Evolutionary conservation across 2,329 filamentous ascomycete species (phyloP).

Genomic region (Beauveria scarabaeidicola): DNA sequence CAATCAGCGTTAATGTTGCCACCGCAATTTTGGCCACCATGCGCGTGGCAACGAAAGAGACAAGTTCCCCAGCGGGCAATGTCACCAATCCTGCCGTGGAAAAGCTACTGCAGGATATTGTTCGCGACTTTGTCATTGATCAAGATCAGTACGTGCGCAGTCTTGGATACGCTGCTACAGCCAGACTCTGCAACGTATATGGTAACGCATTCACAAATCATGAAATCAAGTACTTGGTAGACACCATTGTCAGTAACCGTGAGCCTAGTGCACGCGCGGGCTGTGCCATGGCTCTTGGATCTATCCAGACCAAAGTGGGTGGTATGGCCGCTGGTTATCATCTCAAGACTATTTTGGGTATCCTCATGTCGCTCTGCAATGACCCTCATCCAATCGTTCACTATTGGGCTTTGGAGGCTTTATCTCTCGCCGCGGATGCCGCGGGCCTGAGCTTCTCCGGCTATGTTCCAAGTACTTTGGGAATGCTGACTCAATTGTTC

Average conservation of each 20-base stretch:
- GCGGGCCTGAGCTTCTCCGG: conserved; percentile 86
- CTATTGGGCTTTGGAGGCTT: conserved; percentile 88
- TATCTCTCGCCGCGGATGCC: conserved; percentile 80
- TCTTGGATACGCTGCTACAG: conserved; percentile 76
- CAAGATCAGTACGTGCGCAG: conserved; percentile 79
- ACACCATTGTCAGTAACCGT: conserved; percentile 87
- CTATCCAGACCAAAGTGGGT: conserved; percentile 89
- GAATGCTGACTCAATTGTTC: conserved; percentile 90
- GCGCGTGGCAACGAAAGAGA: conserved; percentile 78
- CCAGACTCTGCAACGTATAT: conserved; percentile 72
- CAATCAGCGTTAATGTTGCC: conserved; percentile 84
- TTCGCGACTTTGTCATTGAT: conserved; percentile 66
- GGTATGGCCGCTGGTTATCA: conserved; percentile 97
- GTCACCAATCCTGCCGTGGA: conserved; percentile 69
- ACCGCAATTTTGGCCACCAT: conserved; percentile 71
- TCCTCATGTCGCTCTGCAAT: conserved; percentile 94
- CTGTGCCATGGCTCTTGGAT: conserved; percentile 86
- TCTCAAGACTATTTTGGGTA: conserved; percentile 92
- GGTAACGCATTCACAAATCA: conserved; percentile 83
- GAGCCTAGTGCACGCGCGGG: conserved; percentile 90
- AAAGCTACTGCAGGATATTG: conserved; percentile 71
- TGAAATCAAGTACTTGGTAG: conserved; percentile 85
- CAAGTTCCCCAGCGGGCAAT: conserved; percentile 61
- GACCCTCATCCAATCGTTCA: conserved; percentile 93
- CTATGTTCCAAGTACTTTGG: conserved; percentile 82